Percentiles rank a stretch among this genome's conserved stretches.
Evolutionary conservation across 495 filamentous ascomycete genomes (phyloP).

Genomic region (Daldinia childiae): DNA sequence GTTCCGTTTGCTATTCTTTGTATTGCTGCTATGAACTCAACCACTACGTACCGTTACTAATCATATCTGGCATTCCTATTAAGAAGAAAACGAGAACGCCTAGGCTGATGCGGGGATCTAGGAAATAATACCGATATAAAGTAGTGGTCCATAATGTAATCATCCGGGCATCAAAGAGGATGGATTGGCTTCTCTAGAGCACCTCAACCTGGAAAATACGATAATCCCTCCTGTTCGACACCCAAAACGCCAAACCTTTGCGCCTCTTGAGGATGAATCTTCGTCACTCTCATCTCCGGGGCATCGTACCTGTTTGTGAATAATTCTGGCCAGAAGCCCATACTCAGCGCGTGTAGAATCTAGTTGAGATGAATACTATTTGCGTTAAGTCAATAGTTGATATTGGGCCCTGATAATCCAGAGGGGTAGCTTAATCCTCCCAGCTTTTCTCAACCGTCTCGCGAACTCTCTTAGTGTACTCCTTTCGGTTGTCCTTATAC

Average conservation of each 20-base stretch:
- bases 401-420: neutral
- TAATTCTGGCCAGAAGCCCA: neutral
- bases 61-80: slow-evolving; percentile 22
- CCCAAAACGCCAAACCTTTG: slow-evolving; percentile 28
- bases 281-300: slow-evolving; percentile 1
- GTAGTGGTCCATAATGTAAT: slow-evolving; percentile 12
- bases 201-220: slow-evolving; percentile 7
- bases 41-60: slow-evolving; percentile 11
- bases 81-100: slow-evolving; percentile 23
- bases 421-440: slow-evolving; percentile 71
- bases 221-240: slow-evolving; percentile 24
- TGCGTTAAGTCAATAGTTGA: neutral
- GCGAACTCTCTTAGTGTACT: slow-evolving; percentile 93
- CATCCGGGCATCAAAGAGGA: slow-evolving; percentile 8
- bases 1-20: slow-evolving; percentile 9
- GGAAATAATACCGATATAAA: slow-evolving; percentile 18
- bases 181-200: neutral
- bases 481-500: slow-evolving; percentile 96
- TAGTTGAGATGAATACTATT: slow-evolving; percentile 13
- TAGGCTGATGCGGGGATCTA: slow-evolving; percentile 13
- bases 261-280: slow-evolving; percentile 19
- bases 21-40: slow-evolving; percentile 1
- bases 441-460: slow-evolving; percentile 99
- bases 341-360: slow-evolving; percentile 2
- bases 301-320: slow-evolving; percentile 10